These are phyloP conservation scores for Royoungia palumana DNA, from an alignment of 768 basidiomycete genomes.

Conservation along the genomic window DNA sequence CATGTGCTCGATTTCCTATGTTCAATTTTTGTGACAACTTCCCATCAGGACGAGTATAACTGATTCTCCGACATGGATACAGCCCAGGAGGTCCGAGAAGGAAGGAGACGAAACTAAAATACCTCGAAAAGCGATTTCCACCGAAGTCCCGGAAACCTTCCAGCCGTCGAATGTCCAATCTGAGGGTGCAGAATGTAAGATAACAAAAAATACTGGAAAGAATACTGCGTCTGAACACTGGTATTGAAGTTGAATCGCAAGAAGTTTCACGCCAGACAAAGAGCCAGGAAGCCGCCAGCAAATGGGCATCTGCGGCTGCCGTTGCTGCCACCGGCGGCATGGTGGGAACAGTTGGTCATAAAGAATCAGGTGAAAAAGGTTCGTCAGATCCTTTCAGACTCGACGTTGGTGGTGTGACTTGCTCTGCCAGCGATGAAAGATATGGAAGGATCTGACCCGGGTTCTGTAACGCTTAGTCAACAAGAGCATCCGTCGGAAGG, in stretches of 20 bases:
- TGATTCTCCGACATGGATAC: constrained; percentile 7
- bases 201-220: neutral
- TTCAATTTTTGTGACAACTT: neutral
- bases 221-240: neutral
- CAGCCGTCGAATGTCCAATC: neutral
- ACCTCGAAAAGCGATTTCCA: neutral
- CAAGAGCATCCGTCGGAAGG: neutral
- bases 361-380: constrained; percentile 11
- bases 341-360: neutral
- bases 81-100: constrained; percentile 3
- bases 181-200: neutral
- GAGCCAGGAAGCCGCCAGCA: neutral
- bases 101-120: neutral
- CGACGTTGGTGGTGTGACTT: neutral
- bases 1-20: neutral
- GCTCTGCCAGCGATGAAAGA: neutral
- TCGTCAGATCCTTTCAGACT: neutral
- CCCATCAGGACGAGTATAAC: neutral
- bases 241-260: neutral
- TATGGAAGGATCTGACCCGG: neutral
- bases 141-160: neutral
- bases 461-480: neutral
- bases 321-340: neutral
- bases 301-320: neutral
- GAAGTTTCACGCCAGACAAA: neutral